A percentile compares a stretch with the other conserved stretches of the same genome.
Conservation (phyloP, 495 filamentous ascomycete species). For the Pyrenopolyporus hunteri region DNA sequence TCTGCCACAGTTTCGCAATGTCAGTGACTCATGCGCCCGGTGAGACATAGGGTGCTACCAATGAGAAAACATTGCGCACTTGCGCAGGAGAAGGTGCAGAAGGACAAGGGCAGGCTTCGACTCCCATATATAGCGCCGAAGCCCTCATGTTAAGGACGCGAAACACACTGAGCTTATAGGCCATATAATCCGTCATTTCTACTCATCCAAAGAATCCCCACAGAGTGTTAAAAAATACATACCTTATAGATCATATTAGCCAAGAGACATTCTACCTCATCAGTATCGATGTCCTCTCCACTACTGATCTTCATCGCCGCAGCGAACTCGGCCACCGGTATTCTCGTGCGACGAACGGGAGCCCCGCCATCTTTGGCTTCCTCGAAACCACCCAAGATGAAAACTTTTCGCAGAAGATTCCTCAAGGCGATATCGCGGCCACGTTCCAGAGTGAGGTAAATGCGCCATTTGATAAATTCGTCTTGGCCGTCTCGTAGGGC, state of each 20-base stretch:
- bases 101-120: neutral
- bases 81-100: neutral
- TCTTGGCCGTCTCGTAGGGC: slow-evolving; percentile 81
- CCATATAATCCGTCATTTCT: neutral
- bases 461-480: slow-evolving; percentile 91
- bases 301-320: slow-evolving; percentile 63
- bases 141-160: neutral
- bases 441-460: slow-evolving; percentile 91
- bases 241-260: slow-evolving; percentile 98
- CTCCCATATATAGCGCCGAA: neutral
- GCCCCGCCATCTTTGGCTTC: slow-evolving; percentile 68
- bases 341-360: slow-evolving; percentile 70
- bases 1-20: slow-evolving; percentile 54
- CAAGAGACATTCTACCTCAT: slow-evolving; percentile 94
- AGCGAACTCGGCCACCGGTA: slow-evolving; percentile 79
- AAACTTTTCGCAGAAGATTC: slow-evolving; percentile 90
- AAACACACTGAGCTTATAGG: neutral
- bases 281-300: slow-evolving; percentile 72
- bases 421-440: slow-evolving; percentile 88
- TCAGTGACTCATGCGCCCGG: slow-evolving; percentile 28
- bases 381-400: slow-evolving; percentile 78
- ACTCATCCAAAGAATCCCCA: neutral
- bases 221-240: no score
- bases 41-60: neutral
- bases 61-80: neutral